A percentile compares a stretch with the other conserved stretches of the same genome.
These are phyloP conservation scores for Curvularia eragrostidis DNA, from an alignment of 2,329 filamentous ascomycete species.

Conservation along the genomic window DNA sequence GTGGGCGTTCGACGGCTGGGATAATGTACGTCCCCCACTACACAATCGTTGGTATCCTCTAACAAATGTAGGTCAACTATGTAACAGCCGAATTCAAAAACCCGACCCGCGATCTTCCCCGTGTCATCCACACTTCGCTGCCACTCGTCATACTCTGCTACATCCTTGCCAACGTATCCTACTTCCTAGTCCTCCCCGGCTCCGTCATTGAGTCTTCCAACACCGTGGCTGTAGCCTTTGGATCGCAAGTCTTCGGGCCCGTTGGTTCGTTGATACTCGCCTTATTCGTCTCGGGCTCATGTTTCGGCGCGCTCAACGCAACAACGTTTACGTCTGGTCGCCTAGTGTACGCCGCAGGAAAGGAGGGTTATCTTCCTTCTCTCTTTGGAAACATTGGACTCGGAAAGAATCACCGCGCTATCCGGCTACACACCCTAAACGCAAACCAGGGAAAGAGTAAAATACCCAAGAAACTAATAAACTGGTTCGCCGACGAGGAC, in stretches of 20 bases:
- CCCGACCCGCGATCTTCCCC: conserved; percentile 84
- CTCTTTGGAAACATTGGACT: conserved; percentile 85
- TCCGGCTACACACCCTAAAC: conserved; percentile 42
- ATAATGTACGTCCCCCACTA: conserved; percentile 72
- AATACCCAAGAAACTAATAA: conserved; percentile 32
- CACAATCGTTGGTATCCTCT: conserved; percentile 15
- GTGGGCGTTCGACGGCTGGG: conserved; percentile 99
- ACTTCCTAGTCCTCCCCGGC: conserved; percentile 90
- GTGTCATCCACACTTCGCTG: conserved; percentile 96
- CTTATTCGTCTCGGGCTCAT: conserved; percentile 86
- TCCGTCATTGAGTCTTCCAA: conserved; percentile 83
- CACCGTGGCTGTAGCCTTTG: conserved; percentile 95
- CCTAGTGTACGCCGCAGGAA: conserved; percentile 90
- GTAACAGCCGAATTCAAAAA: conserved; percentile 97
- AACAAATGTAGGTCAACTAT: conserved; percentile 78
- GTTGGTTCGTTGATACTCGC: conserved; percentile 83
- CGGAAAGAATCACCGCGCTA: conserved; percentile 52
- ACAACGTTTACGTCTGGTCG: conserved; percentile 92
- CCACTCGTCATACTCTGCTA: conserved; percentile 91
- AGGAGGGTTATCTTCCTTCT: conserved; percentile 89
- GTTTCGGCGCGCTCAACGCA: conserved; percentile 93
- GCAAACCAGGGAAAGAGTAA: conserved; percentile 27
- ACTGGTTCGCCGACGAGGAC: conserved; percentile 64
- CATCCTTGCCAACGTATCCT: conserved; percentile 87
- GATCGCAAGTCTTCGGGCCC: conserved; percentile 85